Evolutionary conservation across 139 green algal genomes (phyloP).

Genomic region (Ettlia oleoabundans): DNA sequence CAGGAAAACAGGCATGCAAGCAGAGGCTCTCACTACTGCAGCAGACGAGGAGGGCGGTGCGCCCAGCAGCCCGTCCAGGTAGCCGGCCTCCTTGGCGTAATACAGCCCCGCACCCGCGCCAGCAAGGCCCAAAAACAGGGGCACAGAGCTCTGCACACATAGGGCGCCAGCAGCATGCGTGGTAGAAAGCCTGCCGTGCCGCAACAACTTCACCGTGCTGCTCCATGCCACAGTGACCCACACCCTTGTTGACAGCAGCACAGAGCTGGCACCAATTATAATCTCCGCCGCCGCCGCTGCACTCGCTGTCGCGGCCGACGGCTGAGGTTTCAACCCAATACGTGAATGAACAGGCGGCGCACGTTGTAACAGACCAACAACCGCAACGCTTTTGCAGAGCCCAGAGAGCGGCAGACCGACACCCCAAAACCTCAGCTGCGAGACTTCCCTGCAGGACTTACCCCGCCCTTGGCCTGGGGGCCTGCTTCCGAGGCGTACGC

Average conservation of each 20-base stretch:
- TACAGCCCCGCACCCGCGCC: constrained; percentile 47
- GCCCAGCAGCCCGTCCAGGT: constrained; percentile 50
- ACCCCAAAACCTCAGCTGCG: not conserved
- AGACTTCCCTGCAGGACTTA: not conserved
- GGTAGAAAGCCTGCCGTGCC: too few species aligned
- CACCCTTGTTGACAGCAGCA: not conserved
- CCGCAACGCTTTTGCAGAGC: too few species aligned
- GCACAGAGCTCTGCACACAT: not conserved
- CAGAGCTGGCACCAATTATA: not conserved
- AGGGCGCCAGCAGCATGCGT: not conserved
- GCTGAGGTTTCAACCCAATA: not conserved
- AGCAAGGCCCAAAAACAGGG: constrained; percentile 41
- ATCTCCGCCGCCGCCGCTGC: too few species aligned
- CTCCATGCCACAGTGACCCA: too few species aligned
- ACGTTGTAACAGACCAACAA: not conserved
- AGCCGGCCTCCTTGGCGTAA: constrained; percentile 56
- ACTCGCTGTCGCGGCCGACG: too few species aligned
- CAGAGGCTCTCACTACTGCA: not conserved
- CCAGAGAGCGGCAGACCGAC: too few species aligned
- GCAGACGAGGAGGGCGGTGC: constrained; percentile 3
- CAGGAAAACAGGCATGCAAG: too few species aligned
- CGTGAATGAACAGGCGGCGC: not conserved
- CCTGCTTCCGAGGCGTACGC: not conserved
- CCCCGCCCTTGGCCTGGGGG: not conserved
- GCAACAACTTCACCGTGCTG: too few species aligned